phyloP scores from a whole-genome alignment of 1,284 basidiomycete species.

The Ceratobasidium sp. region DNA sequence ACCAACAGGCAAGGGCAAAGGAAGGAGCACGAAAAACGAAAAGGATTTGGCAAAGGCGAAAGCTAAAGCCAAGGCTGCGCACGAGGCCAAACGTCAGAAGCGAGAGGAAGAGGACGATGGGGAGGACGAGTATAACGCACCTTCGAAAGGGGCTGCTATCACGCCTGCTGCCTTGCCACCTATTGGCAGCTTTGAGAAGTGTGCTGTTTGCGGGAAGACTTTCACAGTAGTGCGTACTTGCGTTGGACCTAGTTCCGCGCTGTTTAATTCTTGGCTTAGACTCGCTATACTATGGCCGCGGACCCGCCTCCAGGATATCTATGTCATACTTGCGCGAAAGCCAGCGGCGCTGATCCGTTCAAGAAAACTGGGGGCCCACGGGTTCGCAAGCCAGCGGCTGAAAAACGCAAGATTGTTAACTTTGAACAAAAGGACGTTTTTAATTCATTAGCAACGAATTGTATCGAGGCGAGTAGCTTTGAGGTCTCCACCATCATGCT shows the following conservation, averaged over 20 bases:
- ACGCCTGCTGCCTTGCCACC: slow-evolving; percentile 68
- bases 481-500: background rate
- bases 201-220: slow-evolving; percentile 84
- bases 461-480: slow-evolving; percentile 73
- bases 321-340: slow-evolving; percentile 84
- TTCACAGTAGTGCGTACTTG: slow-evolving; percentile 86
- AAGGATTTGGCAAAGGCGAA: slow-evolving; percentile 59
- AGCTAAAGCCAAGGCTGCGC: slow-evolving; percentile 65
- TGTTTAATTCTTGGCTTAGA: slow-evolving; percentile 64
- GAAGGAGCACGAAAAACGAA: slow-evolving; percentile 49
- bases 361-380: slow-evolving; percentile 76
- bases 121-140: slow-evolving; percentile 69
- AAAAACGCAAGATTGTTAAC: slow-evolving; percentile 74
- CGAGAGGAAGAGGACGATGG: slow-evolving; percentile 61
- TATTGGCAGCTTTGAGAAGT: slow-evolving; percentile 85
- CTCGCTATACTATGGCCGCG: slow-evolving; percentile 84
- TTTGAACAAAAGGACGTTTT: slow-evolving; percentile 78
- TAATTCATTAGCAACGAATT: slow-evolving; percentile 79
- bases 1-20: slow-evolving; percentile 59
- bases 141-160: slow-evolving; percentile 61
- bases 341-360: slow-evolving; percentile 82
- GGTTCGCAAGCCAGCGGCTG: slow-evolving; percentile 72
- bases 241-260: slow-evolving; percentile 17
- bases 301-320: slow-evolving; percentile 79
- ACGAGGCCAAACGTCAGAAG: slow-evolving; percentile 66